These are phyloP conservation scores for Spiraea crenata DNA, from an alignment of 331 rosid genomes.

Conservation along the genomic window DNA sequence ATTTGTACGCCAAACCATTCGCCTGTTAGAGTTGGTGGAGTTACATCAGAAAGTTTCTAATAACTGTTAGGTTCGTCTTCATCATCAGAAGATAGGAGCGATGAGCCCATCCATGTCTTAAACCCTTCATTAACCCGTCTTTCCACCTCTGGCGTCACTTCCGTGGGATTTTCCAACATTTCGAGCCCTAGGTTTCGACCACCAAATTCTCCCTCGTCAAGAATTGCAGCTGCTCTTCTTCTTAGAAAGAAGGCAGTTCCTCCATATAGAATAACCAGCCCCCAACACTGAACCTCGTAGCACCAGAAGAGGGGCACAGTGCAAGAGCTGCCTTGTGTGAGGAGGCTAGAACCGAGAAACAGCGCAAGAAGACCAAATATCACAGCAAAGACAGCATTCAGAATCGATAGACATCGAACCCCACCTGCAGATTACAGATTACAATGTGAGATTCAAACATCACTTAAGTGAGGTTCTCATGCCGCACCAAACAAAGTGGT, in stretches of 20 bases:
- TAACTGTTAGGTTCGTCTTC: constrained; percentile 78
- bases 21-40: constrained; percentile 46
- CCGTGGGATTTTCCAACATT: constrained; percentile 79
- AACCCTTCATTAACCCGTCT: constrained; percentile 83
- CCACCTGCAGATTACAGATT: constrained; percentile 63
- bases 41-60: constrained; percentile 43
- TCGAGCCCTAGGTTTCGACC: constrained; percentile 77
- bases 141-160: constrained; percentile 82
- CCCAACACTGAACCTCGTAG: constrained; percentile 80
- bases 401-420: constrained; percentile 81
- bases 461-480: constrained; percentile 5
- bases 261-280: constrained; percentile 71
- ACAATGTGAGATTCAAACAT: constrained; percentile 24
- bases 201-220: constrained; percentile 62
- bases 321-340: constrained; percentile 81
- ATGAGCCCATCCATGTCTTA: constrained; percentile 95
- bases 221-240: constrained; percentile 71
- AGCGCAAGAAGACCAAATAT: constrained; percentile 81
- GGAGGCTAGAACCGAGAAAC: constrained; percentile 93
- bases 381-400: constrained; percentile 72
- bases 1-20: constrained; percentile 31
- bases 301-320: constrained; percentile 91
- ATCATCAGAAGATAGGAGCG: constrained; percentile 90
- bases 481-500: background rate
- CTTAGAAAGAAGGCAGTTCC: constrained; percentile 83